Evolutionary conservation across 2,329 filamentous ascomycete genomes (phyloP).

Genomic region (Colletotrichum phormii): DNA sequence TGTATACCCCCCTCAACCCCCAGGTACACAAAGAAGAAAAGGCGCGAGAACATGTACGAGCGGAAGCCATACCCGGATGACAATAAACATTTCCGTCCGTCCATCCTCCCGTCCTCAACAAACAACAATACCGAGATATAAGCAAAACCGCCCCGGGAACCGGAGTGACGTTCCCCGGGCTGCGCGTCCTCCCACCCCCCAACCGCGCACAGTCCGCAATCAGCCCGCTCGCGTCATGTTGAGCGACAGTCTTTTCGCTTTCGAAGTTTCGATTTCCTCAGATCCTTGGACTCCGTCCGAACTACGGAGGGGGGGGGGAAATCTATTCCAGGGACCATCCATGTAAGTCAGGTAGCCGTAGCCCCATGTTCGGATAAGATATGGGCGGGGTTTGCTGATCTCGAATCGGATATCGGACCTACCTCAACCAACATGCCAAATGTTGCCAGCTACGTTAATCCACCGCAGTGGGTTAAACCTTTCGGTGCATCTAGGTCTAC

Average conservation of each 20-base stretch:
- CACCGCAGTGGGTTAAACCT: no score
- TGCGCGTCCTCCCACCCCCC: no score
- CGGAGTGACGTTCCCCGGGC: background rate
- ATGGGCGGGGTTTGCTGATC: background rate
- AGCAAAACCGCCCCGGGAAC: background rate
- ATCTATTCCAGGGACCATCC: background rate
- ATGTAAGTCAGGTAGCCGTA: background rate
- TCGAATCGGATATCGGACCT: background rate
- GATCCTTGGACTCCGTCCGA: background rate
- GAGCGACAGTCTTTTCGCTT: background rate
- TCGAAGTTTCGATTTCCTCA: background rate
- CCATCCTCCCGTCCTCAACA: background rate
- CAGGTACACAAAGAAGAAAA: background rate
- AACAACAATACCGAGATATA: background rate
- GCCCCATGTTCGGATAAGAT: background rate
- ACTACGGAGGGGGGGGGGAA: background rate
- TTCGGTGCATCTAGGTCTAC: background rate
- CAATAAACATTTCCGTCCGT: background rate
- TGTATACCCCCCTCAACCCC: background rate
- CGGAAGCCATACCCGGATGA: background rate
- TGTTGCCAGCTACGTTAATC: no score
- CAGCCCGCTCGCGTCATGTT: background rate
- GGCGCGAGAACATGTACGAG: background rate
- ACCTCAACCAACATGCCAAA: background rate
- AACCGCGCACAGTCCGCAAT: background rate